These are phyloP conservation scores for Pyrrhoderma lamaoense DNA, from an alignment of 1,284 basidiomycete genomes.

Conservation along the genomic window DNA sequence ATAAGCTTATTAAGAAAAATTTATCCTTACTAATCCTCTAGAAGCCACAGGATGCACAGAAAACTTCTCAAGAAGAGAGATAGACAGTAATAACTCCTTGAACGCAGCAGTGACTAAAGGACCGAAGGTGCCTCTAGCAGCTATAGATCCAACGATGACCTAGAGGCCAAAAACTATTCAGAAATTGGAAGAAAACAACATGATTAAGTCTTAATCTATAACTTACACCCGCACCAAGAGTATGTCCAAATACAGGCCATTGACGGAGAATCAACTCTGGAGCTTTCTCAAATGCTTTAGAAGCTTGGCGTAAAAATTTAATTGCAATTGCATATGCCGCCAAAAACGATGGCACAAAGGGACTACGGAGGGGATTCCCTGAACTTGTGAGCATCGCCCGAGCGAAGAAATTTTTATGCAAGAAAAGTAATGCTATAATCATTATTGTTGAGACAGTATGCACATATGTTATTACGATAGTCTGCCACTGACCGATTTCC, in stretches of 20 bases:
- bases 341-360: conserved; percentile 15
- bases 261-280: conserved; percentile 22
- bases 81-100: conserved; percentile 25
- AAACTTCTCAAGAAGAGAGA: conserved; percentile 25
- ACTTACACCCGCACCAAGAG: conserved; percentile 34
- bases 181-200: conserved; percentile 3
- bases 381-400: conserved; percentile 14
- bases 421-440: conserved; percentile 10
- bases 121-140: conserved; percentile 20
- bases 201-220: neutral
- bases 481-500: conserved; percentile 12
- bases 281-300: neutral
- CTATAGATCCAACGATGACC: conserved; percentile 20
- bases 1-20: neutral
- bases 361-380: conserved; percentile 15
- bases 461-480: no score
- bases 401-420: conserved; percentile 17
- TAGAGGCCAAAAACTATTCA: neutral
- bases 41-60: conserved; percentile 11
- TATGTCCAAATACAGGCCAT: conserved; percentile 34
- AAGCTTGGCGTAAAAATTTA: conserved; percentile 3
- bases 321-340: conserved; percentile 14
- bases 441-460: neutral
- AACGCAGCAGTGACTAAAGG: conserved; percentile 26
- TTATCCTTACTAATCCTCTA: conserved; percentile 6